Percentiles rank a stretch among this genome's conserved stretches.
These are phyloP conservation scores for Talaromyces adpressus DNA, from an alignment of 495 filamentous ascomycete species.

Conservation along the genomic window DNA sequence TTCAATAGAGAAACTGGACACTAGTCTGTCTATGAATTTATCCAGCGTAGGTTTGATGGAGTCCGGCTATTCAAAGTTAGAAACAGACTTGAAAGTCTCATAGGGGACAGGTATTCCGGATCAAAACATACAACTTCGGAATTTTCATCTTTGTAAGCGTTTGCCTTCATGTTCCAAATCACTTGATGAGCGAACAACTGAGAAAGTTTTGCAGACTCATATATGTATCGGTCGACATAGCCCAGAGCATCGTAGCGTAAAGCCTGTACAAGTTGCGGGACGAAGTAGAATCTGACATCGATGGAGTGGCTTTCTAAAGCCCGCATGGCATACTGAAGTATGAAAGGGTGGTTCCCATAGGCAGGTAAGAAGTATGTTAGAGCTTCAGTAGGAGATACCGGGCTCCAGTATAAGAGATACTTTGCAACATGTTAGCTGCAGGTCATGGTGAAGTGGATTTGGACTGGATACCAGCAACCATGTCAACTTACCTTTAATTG, in stretches of 20 bases:
- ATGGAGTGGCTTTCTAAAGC: conserved; percentile 88
- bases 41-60: conserved; percentile 88
- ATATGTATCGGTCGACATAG: conserved; percentile 92
- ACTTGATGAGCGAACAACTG: conserved; percentile 98
- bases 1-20: conserved; percentile 67
- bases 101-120: not conserved
- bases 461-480: not conserved
- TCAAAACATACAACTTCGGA: conserved; percentile 63
- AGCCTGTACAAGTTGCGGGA: conserved; percentile 94
- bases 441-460: not conserved
- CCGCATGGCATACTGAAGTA: conserved; percentile 96
- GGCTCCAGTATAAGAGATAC: conserved; percentile 91
- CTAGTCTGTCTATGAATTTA: conserved; percentile 76
- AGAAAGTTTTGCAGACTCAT: conserved; percentile 92
- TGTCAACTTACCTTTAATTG: conserved; percentile 65
- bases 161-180: conserved; percentile 99
- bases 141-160: conserved; percentile 96
- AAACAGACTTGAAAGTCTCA: not conserved
- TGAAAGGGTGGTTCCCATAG: conserved; percentile 89
- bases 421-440: conserved; percentile 38
- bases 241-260: conserved; percentile 92
- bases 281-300: conserved; percentile 97
- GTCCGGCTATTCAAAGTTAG: conserved; percentile 61
- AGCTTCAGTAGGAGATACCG: conserved; percentile 87
- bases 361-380: conserved; percentile 88